These are phyloP conservation scores for Calocybe indica DNA, from an alignment of 768 basidiomycete genomes.

Conservation along the genomic window DNA sequence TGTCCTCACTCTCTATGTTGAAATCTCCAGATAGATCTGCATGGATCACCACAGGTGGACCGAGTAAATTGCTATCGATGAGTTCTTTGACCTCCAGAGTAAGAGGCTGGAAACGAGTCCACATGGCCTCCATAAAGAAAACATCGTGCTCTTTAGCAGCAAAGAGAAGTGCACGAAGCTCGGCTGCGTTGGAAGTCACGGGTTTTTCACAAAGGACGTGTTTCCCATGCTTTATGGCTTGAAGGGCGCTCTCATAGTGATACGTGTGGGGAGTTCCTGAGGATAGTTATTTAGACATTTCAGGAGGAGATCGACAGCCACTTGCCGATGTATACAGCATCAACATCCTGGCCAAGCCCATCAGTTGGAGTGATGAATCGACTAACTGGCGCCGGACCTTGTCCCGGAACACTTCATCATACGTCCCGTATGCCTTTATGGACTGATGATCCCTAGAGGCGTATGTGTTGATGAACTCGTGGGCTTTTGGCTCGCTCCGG, in stretches of 20 bases:
- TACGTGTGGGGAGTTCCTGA: constrained; percentile 79
- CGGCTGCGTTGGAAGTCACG: constrained; percentile 70
- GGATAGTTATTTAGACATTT: not conserved
- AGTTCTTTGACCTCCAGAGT: constrained; percentile 57
- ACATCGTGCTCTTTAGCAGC: constrained; percentile 74
- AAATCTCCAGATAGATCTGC: constrained; percentile 78
- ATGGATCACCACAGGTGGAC: constrained; percentile 58
- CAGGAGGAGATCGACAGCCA: not conserved
- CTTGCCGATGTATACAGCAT: constrained; percentile 71
- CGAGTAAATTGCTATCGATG: constrained; percentile 57
- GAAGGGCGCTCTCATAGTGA: constrained; percentile 74
- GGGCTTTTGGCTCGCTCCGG: constrained; percentile 60
- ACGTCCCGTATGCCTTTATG: constrained; percentile 67
- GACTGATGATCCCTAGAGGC: constrained; percentile 38
- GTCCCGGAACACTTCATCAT: constrained; percentile 70
- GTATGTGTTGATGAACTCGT: constrained; percentile 55
- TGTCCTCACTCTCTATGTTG: constrained; percentile 50
- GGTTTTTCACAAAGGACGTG: constrained; percentile 90
- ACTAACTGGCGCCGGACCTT: constrained; percentile 31
- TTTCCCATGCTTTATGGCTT: constrained; percentile 74
- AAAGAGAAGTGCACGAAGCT: constrained; percentile 65
- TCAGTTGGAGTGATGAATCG: not conserved
- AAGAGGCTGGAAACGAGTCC: constrained; percentile 81
- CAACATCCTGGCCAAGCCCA: constrained; percentile 46
- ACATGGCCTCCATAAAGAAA: constrained; percentile 91